Percentiles rank a stretch among this genome's conserved stretches.
phyloP scores from a whole-genome alignment of 179 eudicot species.

The Silene vulgaris region DNA sequence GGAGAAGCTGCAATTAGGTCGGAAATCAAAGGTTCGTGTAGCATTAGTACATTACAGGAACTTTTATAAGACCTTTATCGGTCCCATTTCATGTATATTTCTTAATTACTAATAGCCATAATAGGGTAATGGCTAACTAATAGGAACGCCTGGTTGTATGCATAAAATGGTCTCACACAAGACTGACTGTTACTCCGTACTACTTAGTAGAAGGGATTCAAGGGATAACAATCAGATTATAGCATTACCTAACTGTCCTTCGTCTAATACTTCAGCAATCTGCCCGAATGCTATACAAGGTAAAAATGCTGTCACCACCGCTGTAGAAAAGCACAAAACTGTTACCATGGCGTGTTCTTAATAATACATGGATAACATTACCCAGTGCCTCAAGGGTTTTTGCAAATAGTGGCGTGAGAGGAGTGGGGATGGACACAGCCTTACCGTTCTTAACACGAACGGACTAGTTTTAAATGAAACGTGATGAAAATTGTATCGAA shows the following conservation, averaged over 20 bases:
- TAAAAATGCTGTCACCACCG: conserved; percentile 32
- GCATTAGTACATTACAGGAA: neutral
- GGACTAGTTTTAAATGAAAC: too few relatives aligned
- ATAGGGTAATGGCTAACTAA: neutral
- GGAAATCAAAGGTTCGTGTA: neutral
- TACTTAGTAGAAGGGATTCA: neutral
- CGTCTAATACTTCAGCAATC: conserved; percentile 39
- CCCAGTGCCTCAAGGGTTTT: too few relatives aligned
- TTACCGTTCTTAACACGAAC: too few relatives aligned
- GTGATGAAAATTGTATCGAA: too few relatives aligned
- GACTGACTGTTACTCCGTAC: neutral
- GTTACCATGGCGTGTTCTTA: neutral
- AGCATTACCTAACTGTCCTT: conserved; percentile 31
- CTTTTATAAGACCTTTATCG: neutral
- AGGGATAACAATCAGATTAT: neutral
- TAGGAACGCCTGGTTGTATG: too few relatives aligned
- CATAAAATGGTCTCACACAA: neutral
- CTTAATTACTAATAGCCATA: neutral
- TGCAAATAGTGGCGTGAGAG: too few relatives aligned
- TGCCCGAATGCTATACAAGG: conserved; percentile 45
- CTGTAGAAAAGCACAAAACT: conserved; percentile 23
- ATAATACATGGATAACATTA: too few relatives aligned
- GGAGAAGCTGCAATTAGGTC: conserved; percentile 29
- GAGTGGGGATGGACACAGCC: too few relatives aligned
- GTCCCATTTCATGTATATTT: neutral